phyloP scores from a whole-genome alignment of 2,329 filamentous ascomycete species.

The Talaromyces sp. region DNA sequence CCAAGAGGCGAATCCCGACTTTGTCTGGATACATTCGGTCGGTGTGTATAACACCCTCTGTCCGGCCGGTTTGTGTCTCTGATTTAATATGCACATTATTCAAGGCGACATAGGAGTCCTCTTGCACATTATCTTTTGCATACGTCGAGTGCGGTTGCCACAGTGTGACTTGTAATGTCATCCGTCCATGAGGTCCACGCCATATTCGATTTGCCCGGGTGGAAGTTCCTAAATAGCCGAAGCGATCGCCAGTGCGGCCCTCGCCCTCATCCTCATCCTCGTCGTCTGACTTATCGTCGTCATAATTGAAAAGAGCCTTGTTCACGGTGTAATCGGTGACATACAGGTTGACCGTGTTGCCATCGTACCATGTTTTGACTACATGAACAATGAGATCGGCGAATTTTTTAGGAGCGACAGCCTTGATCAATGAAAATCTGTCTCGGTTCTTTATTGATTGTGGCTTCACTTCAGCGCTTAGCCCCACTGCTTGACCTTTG shows the following conservation, averaged over 20 bases:
- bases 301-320: slow-evolving; percentile 55
- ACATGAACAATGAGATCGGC: slow-evolving; percentile 70
- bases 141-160: slow-evolving; percentile 63
- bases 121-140: slow-evolving; percentile 52
- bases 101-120: slow-evolving; percentile 61
- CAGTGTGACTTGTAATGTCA: slow-evolving; percentile 66
- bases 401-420: slow-evolving; percentile 55
- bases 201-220: slow-evolving; percentile 45
- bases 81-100: slow-evolving; percentile 67
- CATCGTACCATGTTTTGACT: slow-evolving; percentile 50
- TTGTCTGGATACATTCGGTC: slow-evolving; percentile 52
- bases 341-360: slow-evolving; percentile 59
- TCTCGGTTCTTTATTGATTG: slow-evolving; percentile 1
- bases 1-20: slow-evolving; percentile 55
- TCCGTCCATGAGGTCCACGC: slow-evolving; percentile 69
- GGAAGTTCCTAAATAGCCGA: slow-evolving; percentile 44
- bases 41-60: slow-evolving; percentile 69
- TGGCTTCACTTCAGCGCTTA: background rate
- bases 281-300: slow-evolving; percentile 27
- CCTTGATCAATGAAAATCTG: slow-evolving; percentile 63
- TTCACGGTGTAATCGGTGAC: slow-evolving; percentile 82
- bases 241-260: slow-evolving; percentile 49
- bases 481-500: background rate
- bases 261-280: slow-evolving; percentile 25
- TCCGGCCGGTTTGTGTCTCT: slow-evolving; percentile 45